Evolutionary conservation across 352 stramenopile genomes (phyloP).

Genomic region (Phytophthora cajani): DNA sequence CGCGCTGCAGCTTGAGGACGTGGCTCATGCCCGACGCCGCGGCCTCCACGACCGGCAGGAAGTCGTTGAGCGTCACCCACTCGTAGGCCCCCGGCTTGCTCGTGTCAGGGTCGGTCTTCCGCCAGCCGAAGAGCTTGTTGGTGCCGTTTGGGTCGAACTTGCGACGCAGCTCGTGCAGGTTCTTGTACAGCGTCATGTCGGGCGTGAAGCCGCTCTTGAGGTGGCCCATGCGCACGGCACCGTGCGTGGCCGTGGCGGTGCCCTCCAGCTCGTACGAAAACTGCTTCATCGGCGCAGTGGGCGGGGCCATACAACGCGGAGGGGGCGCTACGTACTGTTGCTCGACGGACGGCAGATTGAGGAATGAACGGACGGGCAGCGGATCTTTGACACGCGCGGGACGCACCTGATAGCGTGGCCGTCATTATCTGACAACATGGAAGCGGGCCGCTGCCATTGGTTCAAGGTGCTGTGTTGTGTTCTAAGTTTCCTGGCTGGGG

Average conservation of each 20-base stretch:
- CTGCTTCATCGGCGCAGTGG: slow-evolving; percentile 21
- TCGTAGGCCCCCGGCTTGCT: slow-evolving; percentile 45
- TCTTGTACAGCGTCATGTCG: slow-evolving; percentile 56
- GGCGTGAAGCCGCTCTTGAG: slow-evolving; percentile 33
- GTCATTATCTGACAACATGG: not conserved
- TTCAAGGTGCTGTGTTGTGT: not conserved
- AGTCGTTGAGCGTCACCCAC: slow-evolving; percentile 65
- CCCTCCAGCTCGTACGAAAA: slow-evolving; percentile 35
- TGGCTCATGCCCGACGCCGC: slow-evolving; percentile 44
- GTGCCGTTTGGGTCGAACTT: slow-evolving; percentile 49
- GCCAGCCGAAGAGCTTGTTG: slow-evolving; percentile 58
- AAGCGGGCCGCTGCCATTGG: not conserved
- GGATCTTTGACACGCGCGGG: slow-evolving; percentile 11
- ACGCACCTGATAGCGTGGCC: not conserved
- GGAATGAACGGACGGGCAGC: slow-evolving; percentile 2
- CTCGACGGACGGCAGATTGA: not conserved
- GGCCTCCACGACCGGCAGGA: slow-evolving; percentile 50
- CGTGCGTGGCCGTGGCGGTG: slow-evolving; percentile 38
- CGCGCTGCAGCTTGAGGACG: slow-evolving; percentile 37
- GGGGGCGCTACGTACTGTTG: not conserved
- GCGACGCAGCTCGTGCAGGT: slow-evolving; percentile 43
- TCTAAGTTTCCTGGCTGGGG: too few relatives aligned
- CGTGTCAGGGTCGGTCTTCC: slow-evolving; percentile 41
- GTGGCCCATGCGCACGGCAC: slow-evolving; percentile 32
- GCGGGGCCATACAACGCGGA: not conserved